Evolutionary conservation across 148 eudicot species (phyloP), one percentile per base, ranked within the genome.

Genomic region (Cornus florida): DNA sequence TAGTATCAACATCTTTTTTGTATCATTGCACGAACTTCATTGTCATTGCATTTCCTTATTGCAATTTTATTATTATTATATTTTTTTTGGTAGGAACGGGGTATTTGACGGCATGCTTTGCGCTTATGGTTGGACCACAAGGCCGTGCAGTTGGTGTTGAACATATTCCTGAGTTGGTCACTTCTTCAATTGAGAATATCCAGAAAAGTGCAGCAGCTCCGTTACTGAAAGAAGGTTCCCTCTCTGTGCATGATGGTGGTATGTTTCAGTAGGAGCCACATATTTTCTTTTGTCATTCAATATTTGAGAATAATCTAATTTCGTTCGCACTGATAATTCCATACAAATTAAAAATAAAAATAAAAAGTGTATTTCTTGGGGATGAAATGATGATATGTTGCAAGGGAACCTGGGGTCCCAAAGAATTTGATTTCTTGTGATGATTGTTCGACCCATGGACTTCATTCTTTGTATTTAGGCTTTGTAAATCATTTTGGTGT

Each of bases 41-140:
- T 6, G 48, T 7, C 48, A 5, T 43, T 4, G 48, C 48, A 5
- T 43, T 43, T 19, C 1, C 22, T 62, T 3, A 20, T 13, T 6
- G 20, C 23, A 4, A 3, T 62, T 62, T 62, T 1, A 20, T 62
- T 28, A 28, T 28, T 28, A 28, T 28, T 28, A 28, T 28, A 28
- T 57, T 57, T 0, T 19, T 62, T 62, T n/a, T 14, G 64, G 24
- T n/a, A 62, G 66, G 66, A 7, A 62, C 66, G 0, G 66, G 66
- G 65, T 96, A 96, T 81, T 82, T 96, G 92, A 93, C 99, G 11
- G 99, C 99, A 70, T 96, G 99, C 79, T 93, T 96, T 82, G 98
- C 95, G 10, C 46, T 90, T 66, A 96, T 96, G 98, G 97, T 96
- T 83, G 98, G 98, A 67, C 82, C 92, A 67, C 78, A 93, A 86